Percentiles rank a stretch among this genome's conserved stretches.
These are phyloP conservation scores for Ustilago tritici DNA, from an alignment of 1,284 basidiomycete species.

Conservation along the genomic window DNA sequence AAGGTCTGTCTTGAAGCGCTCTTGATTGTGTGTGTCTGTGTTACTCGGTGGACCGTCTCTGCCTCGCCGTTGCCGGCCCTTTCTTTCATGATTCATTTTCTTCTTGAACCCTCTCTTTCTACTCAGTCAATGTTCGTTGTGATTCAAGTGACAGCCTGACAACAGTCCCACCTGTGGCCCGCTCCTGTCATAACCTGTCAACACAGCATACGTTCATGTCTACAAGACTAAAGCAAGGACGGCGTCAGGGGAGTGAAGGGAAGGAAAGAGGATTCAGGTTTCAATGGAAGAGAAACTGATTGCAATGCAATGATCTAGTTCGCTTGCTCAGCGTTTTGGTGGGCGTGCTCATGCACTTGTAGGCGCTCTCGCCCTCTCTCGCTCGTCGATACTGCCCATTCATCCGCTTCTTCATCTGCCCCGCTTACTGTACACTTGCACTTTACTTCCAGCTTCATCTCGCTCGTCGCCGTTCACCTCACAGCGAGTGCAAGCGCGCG, in stretches of 20 bases:
- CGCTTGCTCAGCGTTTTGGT: neutral
- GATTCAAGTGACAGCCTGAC: neutral
- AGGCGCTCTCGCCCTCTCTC: neutral
- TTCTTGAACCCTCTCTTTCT: neutral
- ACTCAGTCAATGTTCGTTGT: neutral
- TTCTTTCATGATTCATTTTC: neutral
- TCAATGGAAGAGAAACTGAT: neutral
- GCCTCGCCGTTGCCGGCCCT: neutral
- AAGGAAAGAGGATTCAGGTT: neutral
- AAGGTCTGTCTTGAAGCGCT: neutral
- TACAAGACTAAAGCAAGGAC: neutral
- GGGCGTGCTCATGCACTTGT: neutral
- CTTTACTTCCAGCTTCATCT: neutral
- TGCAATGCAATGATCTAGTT: neutral
- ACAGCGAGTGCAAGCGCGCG: neutral
- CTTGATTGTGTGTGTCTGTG: neutral
- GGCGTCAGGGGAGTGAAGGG: too few species aligned
- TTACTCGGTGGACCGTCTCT: neutral
- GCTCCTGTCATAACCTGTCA: neutral
- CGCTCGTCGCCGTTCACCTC: neutral
- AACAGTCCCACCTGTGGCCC: neutral
- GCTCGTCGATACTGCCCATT: neutral
- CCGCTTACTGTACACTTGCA: neutral
- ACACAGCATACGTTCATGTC: neutral
- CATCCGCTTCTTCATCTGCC: neutral